phyloP scores from a whole-genome alignment of 495 filamentous ascomycete genomes.

The Sordaria brevicollis region DNA sequence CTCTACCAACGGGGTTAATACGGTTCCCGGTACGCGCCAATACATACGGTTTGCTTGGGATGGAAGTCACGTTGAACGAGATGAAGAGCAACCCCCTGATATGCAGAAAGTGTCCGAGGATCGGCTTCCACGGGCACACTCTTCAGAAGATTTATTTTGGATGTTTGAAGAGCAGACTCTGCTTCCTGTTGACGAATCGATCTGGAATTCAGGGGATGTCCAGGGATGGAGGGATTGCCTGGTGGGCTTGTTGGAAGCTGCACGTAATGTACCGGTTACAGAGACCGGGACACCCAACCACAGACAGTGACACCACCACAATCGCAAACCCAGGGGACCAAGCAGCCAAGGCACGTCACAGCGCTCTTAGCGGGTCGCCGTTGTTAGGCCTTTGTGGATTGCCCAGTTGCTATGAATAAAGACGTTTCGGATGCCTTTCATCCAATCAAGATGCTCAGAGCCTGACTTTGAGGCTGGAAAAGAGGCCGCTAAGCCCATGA shows the following conservation, averaged over 20 bases:
- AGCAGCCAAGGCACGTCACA: conserved; percentile 8
- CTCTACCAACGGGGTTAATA: background rate
- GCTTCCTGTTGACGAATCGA: background rate
- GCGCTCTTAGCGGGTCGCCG: background rate
- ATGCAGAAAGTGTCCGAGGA: background rate
- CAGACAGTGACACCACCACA: background rate
- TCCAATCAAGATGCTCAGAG: conserved; percentile 1
- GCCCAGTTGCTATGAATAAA: conserved; percentile 1
- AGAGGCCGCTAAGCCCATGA: background rate
- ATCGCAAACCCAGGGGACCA: conserved; percentile 4
- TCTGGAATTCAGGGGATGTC: background rate
- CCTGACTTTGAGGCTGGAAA: background rate
- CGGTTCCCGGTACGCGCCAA: background rate
- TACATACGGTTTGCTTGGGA: background rate
- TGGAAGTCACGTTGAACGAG: background rate
- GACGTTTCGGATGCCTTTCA: conserved; percentile 3
- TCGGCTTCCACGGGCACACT: background rate
- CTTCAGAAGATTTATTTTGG: background rate
- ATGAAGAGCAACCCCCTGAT: background rate
- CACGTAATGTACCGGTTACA: background rate
- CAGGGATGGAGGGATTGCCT: background rate
- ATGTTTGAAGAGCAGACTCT: background rate
- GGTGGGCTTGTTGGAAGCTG: background rate
- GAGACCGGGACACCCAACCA: background rate
- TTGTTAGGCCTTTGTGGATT: background rate